Conservation (phyloP, 768 basidiomycete genomes). For the Tylopilus subfusipes region DNA sequence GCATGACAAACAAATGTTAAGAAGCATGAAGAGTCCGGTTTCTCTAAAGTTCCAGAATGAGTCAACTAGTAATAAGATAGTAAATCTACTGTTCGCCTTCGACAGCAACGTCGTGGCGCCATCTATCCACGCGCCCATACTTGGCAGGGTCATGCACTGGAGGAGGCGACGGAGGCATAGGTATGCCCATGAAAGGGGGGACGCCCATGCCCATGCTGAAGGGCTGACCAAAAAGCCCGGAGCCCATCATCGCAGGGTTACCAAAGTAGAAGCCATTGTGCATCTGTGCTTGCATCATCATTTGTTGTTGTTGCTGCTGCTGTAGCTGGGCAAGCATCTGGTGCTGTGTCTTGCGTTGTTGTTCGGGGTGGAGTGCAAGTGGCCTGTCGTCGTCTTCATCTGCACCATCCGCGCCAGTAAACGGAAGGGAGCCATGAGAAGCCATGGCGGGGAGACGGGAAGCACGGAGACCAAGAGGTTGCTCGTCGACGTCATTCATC, state of each 20-base stretch:
- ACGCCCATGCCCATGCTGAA: constrained; percentile 47
- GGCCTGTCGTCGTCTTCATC: constrained; percentile 70
- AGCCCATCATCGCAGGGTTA: constrained; percentile 60
- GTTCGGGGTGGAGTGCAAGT: constrained; percentile 72
- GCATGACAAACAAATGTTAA: constrained; percentile 5
- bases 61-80: constrained; percentile 4
- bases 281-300: constrained; percentile 77
- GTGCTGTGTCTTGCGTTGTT: constrained; percentile 66
- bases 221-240: constrained; percentile 64
- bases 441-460: constrained; percentile 40
- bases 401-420: constrained; percentile 38
- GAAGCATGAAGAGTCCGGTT: constrained; percentile 8
- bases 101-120: constrained; percentile 75
- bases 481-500: constrained; percentile 53
- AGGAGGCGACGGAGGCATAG: constrained; percentile 52
- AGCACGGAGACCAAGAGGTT: constrained; percentile 67
- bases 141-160: constrained; percentile 63
- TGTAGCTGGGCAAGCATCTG: constrained; percentile 42
- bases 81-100: constrained; percentile 47
- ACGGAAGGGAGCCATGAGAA: constrained; percentile 26
- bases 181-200: constrained; percentile 41
- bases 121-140: constrained; percentile 70
- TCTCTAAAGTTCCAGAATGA: constrained; percentile 8
- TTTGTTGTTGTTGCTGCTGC: constrained; percentile 57
- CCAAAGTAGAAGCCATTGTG: constrained; percentile 74